Evolutionary conservation across 352 stramenopile species (phyloP), one percentile per base, ranked within the genome.

Genomic region (Phytophthora uliginosa): DNA sequence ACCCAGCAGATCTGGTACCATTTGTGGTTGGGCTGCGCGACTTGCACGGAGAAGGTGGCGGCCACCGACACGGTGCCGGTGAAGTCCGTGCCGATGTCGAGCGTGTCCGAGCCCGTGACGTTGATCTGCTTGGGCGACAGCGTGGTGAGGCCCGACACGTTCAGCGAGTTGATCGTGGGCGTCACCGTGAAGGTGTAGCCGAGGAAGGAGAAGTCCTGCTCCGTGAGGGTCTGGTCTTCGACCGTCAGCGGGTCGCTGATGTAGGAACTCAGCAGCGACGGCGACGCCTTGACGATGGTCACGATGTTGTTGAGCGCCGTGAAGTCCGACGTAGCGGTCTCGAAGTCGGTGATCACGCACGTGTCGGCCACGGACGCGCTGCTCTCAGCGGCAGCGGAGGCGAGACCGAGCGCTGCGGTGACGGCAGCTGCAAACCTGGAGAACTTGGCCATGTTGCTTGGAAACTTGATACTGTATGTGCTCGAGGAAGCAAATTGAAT

Each of bases 1-100:
- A 79, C 78, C 74, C 79, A 88, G 73, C 79, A 88, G 68, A 90
- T 83, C 68, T 84, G 76, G 73, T 82, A 90, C 81, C 83, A 90
- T 55, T 90, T 76, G 61, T 86, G 66, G 74, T 90, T 73, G 45
- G 81, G 69, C 79, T 90, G 83, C 26, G 74, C 63, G 55, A 90
- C 79, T 68, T 84, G 67, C 47, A 90, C 73, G 13, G 63, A 72
- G 56, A 90, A 71, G 10, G 65, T 84, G 54, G 50, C 77, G 53
- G 67, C 61, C 52, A 83, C 48, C 50, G 77, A 63, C 45, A 87
- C 36, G 5, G 61, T 76, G 31, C 78, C 81, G 8, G 70, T 82
- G 66, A 89, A 88, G 63, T 88, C 70, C 67, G 74, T 80, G 57
- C 81, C 77, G 20, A 89, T 63, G 54, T 78, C 74, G 24, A 89